Base-by-base conservation (phyloP, 345 rosid genomes). In the Syzygium grande region DNA sequence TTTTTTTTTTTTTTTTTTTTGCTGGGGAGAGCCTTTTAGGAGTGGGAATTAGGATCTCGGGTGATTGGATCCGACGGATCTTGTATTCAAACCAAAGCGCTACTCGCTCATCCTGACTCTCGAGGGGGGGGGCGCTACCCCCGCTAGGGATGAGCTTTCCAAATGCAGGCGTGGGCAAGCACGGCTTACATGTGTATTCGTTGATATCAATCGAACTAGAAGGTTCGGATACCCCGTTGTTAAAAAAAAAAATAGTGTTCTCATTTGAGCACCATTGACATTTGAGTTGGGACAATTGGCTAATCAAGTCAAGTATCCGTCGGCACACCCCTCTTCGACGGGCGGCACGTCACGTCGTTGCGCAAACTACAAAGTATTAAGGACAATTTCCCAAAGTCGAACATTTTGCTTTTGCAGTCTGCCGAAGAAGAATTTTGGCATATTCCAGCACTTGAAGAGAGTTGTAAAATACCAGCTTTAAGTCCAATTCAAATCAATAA, bases 51-150 rank as follows among this genome's bases (percentile, higher is more conserved):
- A 30, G 22, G 6, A 65, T 16, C 9, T 30, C 21, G 43, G 16
- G 8, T 65, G 16, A 16, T 16, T 65, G 1, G 13, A 19, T 30
- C 6, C 13, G 1, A 65, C 15, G 0, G 2, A 68, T 38, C 23
- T 2, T 16, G 5, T 9, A 4, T 30, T 30, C 43, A 2, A 2
- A 1, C 19, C n/a, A n/a, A n/a, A n/a, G n/a, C 5, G 9, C 11
- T 7, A 21, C 52, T 51, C 41, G 41, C 38, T 34, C 38, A 34
- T 3, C 2, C 38, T 34, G 38, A 34, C 38, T 34, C n/a, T n/a
- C n/a, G n/a, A n/a, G n/a, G n/a, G n/a, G n/a, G n/a, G 3, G 52
- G 52, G 15, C 16, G 16, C 53, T 8, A 52, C 15, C 5, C 16
- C 53, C 53, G 15, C 53, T 16, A 52, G 12, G 5, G 0, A 22